A percentile compares a stretch with the other conserved stretches of the same genome.
Conservation (phyloP, 352 stramenopile genomes). For the Saprolegnia parasitica region DNA sequence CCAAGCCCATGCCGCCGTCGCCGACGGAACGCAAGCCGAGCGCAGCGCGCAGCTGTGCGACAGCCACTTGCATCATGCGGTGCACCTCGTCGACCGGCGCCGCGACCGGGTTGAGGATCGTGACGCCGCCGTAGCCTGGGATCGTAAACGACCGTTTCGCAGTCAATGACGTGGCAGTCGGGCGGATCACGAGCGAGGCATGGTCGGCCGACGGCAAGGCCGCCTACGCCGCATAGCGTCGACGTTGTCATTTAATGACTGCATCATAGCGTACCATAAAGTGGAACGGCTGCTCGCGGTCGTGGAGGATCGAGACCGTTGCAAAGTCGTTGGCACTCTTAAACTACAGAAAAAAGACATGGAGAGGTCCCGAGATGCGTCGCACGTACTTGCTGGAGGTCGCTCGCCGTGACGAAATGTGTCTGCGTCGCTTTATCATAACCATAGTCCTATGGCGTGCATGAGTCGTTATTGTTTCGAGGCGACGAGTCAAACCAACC, state of each 20-base stretch:
- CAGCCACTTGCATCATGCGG: conserved; percentile 62
- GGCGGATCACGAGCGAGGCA: conserved; percentile 51
- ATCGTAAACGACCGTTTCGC: conserved; percentile 53
- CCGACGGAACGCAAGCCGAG: conserved; percentile 54
- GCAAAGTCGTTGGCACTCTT: conserved; percentile 75
- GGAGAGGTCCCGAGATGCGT: neutral
- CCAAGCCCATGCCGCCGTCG: conserved; percentile 50
- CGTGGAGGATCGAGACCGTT: conserved; percentile 52
- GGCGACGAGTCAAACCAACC: too few relatives aligned
- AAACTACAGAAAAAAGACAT: conserved; percentile 40
- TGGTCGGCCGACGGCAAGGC: conserved; percentile 47
- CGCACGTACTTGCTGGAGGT: conserved; percentile 58
- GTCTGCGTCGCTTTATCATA: conserved; percentile 51
- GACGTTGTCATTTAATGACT: neutral
- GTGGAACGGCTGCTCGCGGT: conserved; percentile 69
- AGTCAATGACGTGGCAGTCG: conserved; percentile 14
- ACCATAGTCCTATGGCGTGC: conserved; percentile 37
- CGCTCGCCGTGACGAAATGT: conserved; percentile 41
- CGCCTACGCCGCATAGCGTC: conserved; percentile 29
- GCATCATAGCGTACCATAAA: conserved; percentile 42
- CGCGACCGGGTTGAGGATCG: conserved; percentile 44
- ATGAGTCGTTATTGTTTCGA: too few relatives aligned
- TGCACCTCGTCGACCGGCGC: conserved; percentile 36
- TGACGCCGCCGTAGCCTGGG: conserved; percentile 57
- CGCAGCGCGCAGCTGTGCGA: conserved; percentile 56